These are phyloP conservation scores for Aspergillus ibericus DNA, from an alignment of 2,329 filamentous ascomycete species.

Conservation along the genomic window DNA sequence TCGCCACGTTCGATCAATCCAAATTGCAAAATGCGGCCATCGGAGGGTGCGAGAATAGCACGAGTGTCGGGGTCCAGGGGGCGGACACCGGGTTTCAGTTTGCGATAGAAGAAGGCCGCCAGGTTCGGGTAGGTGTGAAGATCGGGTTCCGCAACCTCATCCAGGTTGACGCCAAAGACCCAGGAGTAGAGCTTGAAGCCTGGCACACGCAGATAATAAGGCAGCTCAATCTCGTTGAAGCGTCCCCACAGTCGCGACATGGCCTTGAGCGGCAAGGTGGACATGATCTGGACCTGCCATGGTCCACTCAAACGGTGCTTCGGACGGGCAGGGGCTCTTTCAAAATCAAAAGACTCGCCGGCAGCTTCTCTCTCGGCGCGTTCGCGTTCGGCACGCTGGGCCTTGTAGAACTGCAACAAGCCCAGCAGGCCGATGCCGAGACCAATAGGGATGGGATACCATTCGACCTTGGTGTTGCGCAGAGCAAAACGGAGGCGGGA, in stretches of 20 bases:
- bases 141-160: conserved; percentile 84
- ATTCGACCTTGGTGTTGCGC: conserved; percentile 69
- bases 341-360: conserved; percentile 35
- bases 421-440: conserved; percentile 84
- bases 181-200: conserved; percentile 90
- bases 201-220: conserved; percentile 81
- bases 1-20: conserved; percentile 89
- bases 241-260: conserved; percentile 85
- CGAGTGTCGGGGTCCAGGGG: conserved; percentile 79
- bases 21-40: conserved; percentile 88
- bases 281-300: conserved; percentile 94
- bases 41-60: conserved; percentile 81
- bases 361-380: conserved; percentile 50
- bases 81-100: conserved; percentile 81
- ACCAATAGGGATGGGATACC: conserved; percentile 87
- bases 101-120: conserved; percentile 95
- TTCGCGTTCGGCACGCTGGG: conserved; percentile 53
- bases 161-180: conserved; percentile 86
- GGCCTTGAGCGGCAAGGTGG: conserved; percentile 85
- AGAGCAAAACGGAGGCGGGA: conserved; percentile 60
- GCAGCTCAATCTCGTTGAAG: conserved; percentile 87
- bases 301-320: conserved; percentile 79
- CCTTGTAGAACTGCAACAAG: conserved; percentile 78
- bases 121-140: conserved; percentile 89
- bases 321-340: conserved; percentile 52